phyloP scores from a whole-genome alignment of 768 basidiomycete species.

The Mycena rebaudengoi region DNA sequence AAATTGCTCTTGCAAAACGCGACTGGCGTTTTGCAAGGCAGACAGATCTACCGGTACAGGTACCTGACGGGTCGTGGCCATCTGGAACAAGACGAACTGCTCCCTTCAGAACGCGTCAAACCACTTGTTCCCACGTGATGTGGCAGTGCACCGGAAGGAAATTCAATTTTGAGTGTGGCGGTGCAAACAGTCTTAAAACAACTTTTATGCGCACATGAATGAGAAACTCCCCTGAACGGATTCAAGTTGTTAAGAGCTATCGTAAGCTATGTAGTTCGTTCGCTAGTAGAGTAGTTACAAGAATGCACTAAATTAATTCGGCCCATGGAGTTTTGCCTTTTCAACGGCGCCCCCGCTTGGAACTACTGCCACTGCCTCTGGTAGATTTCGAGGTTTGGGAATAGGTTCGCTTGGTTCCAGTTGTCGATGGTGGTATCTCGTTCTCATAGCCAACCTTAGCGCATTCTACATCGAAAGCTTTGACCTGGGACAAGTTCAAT shows the following conservation, averaged over 20 bases:
- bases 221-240: no score
- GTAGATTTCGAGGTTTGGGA: neutral
- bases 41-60: slow-evolving; percentile 61
- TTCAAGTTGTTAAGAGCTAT: no score
- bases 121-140: neutral
- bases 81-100: no score
- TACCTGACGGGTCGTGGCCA: slow-evolving; percentile 32
- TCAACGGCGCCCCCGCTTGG: slow-evolving; percentile 22
- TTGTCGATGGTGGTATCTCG: neutral
- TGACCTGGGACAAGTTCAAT: slow-evolving; percentile 17
- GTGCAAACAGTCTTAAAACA: no score
- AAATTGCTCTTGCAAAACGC: slow-evolving; percentile 72
- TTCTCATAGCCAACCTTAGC: slow-evolving; percentile 43
- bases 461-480: slow-evolving; percentile 52
- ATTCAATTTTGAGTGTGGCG: neutral
- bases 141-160: no score
- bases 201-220: no score
- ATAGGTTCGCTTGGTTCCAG: slow-evolving; percentile 25
- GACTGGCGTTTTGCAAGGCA: slow-evolving; percentile 71
- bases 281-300: no score
- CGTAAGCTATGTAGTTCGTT: no score
- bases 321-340: neutral
- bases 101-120: slow-evolving; percentile 9
- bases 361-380: neutral
- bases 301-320: neutral